Percentiles rank a stretch among this genome's conserved stretches.
Evolutionary conservation across 106 monocot genomes (phyloP).

Genomic region (Platanthera guangdongensis): DNA sequence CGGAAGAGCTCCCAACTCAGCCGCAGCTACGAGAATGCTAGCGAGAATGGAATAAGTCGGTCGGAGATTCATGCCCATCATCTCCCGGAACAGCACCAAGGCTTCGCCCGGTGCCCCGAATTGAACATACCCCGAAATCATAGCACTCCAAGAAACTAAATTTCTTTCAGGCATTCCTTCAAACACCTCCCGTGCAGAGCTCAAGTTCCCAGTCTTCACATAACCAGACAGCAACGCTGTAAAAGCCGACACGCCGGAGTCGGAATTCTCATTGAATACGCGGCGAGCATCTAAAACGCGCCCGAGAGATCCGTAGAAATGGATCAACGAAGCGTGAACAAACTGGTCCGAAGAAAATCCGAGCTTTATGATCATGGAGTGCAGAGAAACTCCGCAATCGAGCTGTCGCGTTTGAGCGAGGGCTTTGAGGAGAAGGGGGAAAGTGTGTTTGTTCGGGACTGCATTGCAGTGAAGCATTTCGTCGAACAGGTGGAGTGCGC

Average conservation of each 20-base stretch:
- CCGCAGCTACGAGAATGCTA: conserved; percentile 6
- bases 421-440: conserved; percentile 11
- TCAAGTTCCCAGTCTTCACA: conserved; percentile 22
- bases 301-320: conserved; percentile 3
- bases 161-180: conserved; percentile 9
- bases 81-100: conserved; percentile 7
- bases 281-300: neutral
- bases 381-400: neutral
- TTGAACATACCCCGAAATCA: conserved; percentile 15
- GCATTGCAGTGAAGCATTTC: conserved; percentile 5
- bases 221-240: conserved; percentile 28
- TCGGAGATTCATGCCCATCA: neutral
- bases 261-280: neutral
- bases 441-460: conserved; percentile 10
- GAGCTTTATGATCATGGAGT: conserved; percentile 7
- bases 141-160: conserved; percentile 11
- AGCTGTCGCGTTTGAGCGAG: neutral
- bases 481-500: conserved; percentile 3
- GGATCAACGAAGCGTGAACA: conserved; percentile 8
- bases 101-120: neutral
- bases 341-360: conserved; percentile 1
- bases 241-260: conserved; percentile 23
- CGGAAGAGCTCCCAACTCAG: conserved; percentile 13
- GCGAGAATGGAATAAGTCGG: neutral
- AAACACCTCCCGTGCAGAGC: conserved; percentile 32